phyloP scores from a whole-genome alignment of 805 yeast species.

The Lipomyces sp. region DNA sequence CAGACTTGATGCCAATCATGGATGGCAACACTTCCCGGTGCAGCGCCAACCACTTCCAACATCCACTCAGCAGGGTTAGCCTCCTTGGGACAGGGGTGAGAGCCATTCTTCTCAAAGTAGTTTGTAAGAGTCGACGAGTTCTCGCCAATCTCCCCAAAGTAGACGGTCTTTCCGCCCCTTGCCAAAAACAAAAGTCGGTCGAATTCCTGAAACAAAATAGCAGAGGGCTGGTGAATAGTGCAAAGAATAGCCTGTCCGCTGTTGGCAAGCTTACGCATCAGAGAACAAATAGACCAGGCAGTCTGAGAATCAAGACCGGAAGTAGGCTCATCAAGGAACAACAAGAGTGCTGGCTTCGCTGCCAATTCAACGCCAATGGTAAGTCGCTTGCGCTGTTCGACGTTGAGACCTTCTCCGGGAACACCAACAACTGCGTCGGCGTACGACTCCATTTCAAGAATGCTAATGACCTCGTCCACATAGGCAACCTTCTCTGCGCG shows the following conservation, averaged over 20 bases:
- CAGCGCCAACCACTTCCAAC: slow-evolving; percentile 56
- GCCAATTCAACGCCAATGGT: slow-evolving; percentile 72
- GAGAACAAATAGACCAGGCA: slow-evolving; percentile 68
- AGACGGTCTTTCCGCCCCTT: slow-evolving; percentile 75
- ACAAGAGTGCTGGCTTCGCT: slow-evolving; percentile 61
- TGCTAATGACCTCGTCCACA: slow-evolving; percentile 62
- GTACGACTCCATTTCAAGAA: slow-evolving; percentile 66
- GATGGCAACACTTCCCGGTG: slow-evolving; percentile 38
- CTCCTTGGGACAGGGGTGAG: slow-evolving; percentile 60
- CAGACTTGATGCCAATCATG: slow-evolving; percentile 56
- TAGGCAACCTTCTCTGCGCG: slow-evolving; percentile 59
- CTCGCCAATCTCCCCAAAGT: slow-evolving; percentile 76
- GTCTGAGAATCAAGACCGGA: slow-evolving; percentile 63
- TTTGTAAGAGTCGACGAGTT: slow-evolving; percentile 55
- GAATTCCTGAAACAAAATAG: slow-evolving; percentile 62
- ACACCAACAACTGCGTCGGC: slow-evolving; percentile 81
- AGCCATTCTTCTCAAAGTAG: slow-evolving; percentile 69
- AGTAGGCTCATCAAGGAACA: slow-evolving; percentile 67
- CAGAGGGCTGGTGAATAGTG: slow-evolving; percentile 78
- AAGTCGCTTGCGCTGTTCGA: slow-evolving; percentile 64
- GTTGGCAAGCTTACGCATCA: slow-evolving; percentile 62
- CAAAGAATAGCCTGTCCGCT: slow-evolving; percentile 74
- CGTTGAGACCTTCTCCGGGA: slow-evolving; percentile 69
- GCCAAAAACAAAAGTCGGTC: slow-evolving; percentile 65
- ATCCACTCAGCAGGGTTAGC: slow-evolving; percentile 92